Evolutionary conservation across 805 yeast genomes (phyloP), one percentile per base, ranked within the genome.

Genomic region (Zygosaccharomyces kombuchaensis): DNA sequence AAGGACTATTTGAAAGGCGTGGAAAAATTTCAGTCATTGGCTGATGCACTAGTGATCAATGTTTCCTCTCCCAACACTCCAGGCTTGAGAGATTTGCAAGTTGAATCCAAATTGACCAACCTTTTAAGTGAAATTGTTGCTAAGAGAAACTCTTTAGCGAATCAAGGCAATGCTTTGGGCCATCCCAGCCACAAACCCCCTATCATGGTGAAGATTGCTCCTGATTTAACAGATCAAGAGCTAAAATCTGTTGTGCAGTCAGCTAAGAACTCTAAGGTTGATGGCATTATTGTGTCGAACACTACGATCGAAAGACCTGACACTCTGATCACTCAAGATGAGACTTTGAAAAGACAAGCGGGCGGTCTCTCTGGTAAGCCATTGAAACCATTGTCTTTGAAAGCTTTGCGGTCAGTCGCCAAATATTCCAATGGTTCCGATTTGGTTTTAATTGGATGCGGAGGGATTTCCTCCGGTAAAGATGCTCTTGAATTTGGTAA

Each of bases 21-120:
- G 21, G 79, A 79, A 47, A 74, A 82, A 44, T 79, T 91, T 54
- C 96, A 95, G 9, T 79, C 81, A 9, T 80, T 73, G 56, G 96
- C 98, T 4, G 98, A 91, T 67, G 89, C 87, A 6, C 71, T 91
- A 50, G 91, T 91, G 14, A 78, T 91, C 53, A 91, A 91, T 59
- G 96, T 91, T 10, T 88, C 96, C 1, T 85, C 95, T 40, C 98
- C 98, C 43, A 91, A 91, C 62, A 91, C 98, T 1, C 98, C 98
- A 4, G 97, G 97, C 2, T 75, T 91, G 55, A 78, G 98, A 59
- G 87, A 81, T 56, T 75, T 91, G 55, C 98, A 91, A 70, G 78
- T 71, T 46, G 95, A 87, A 55, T 73, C 73, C 45, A 86, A 84
- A 62, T 75, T 91, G 48, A 78, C 87, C 6, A 73, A 73, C 29